phyloP scores from a whole-genome alignment of 2,329 filamentous ascomycete genomes.

The Apiospora hydei region DNA sequence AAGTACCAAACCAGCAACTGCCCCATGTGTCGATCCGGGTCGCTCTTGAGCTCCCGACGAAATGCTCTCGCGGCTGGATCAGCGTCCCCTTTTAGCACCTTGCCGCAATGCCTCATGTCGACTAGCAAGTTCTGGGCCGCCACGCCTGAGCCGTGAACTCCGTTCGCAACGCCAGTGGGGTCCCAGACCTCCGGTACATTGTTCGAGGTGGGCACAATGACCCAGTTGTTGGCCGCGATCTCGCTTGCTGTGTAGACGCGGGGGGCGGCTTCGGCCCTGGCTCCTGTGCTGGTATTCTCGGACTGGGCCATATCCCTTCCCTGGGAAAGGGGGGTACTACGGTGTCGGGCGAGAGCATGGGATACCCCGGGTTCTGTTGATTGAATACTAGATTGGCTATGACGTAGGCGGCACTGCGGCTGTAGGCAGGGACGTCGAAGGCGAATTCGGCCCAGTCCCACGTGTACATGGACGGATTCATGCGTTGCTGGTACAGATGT shows the following conservation, averaged over 20 bases:
- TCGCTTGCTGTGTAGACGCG: no score
- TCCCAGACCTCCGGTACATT: neutral
- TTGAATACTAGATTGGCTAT: no score
- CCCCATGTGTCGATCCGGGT: neutral
- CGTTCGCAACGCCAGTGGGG: neutral
- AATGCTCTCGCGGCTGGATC: neutral
- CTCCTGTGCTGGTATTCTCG: neutral
- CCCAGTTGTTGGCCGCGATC: neutral
- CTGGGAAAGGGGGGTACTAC: neutral
- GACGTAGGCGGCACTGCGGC: neutral
- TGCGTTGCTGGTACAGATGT: neutral
- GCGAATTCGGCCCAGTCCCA: conserved; percentile 4
- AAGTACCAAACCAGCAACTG: neutral
- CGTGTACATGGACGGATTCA: neutral
- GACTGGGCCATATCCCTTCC: neutral
- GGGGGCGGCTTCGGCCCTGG: neutral
- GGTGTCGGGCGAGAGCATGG: neutral
- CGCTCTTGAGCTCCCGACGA: neutral
- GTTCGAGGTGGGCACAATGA: neutral
- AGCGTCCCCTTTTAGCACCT: neutral
- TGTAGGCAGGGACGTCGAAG: neutral
- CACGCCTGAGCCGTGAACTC: neutral
- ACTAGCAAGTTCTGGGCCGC: neutral
- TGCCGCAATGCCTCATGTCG: neutral
- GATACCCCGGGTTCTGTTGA: no score